These are phyloP conservation scores for Amphicarpaea edgeworthii DNA, from an alignment of 306 rosid genomes.

Conservation along the genomic window DNA sequence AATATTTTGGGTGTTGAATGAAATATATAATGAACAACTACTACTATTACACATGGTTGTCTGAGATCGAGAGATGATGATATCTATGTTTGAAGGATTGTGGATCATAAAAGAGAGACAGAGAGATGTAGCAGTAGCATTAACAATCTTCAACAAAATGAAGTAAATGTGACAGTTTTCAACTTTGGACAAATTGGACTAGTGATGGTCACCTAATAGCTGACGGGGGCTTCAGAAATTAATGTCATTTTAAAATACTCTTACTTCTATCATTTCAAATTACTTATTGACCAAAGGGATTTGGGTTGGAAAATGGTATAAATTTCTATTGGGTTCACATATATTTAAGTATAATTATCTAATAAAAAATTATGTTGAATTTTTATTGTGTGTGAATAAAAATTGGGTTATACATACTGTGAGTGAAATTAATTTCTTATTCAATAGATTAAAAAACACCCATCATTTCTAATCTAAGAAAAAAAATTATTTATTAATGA, in stretches of 20 bases:
- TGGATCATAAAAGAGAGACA: not conserved
- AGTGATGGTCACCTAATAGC: not conserved
- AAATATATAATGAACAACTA: not conserved
- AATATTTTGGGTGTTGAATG: constrained; percentile 38
- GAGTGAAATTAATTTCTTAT: no score
- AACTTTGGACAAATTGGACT: not conserved
- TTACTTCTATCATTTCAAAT: no score
- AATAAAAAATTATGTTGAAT: no score
- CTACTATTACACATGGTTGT: constrained; percentile 25
- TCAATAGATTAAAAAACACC: no score
- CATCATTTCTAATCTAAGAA: no score
- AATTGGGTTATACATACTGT: no score
- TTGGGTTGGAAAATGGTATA: no score
- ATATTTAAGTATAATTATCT: no score
- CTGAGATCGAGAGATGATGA: not conserved
- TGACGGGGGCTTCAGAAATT: constrained; percentile 12
- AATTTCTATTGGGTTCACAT: no score
- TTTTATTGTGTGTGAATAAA: no score
- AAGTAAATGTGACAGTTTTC: constrained; percentile 30
- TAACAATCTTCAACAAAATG: constrained; percentile 24
- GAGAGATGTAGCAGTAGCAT: constrained; percentile 5
- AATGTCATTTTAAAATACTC: not conserved
- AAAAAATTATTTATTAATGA: no score
- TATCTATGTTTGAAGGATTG: not conserved
- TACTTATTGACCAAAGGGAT: no score